phyloP scores from a whole-genome alignment of 441 rosid genomes.

The Gossypium trilobum region DNA sequence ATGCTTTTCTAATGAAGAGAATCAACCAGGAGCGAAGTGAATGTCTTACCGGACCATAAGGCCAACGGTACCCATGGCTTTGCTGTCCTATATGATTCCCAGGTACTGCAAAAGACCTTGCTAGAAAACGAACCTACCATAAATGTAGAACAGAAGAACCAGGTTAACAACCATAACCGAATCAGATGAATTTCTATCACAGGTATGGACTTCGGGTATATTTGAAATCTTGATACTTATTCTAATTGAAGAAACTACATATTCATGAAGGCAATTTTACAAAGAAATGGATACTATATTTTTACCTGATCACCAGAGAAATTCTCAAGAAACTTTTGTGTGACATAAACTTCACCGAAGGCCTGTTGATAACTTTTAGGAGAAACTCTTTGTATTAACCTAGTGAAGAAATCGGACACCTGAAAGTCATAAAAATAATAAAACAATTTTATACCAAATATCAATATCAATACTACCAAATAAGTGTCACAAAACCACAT shows the following conservation, averaged over 20 bases:
- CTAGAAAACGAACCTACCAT: constrained; percentile 78
- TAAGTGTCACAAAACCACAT: background rate
- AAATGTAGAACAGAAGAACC: constrained; percentile 2
- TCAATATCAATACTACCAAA: background rate
- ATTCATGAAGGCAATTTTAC: background rate
- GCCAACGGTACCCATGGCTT: constrained; percentile 95
- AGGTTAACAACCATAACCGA: background rate
- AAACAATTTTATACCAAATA: background rate
- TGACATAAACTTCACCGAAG: constrained; percentile 74
- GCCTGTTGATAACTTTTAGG: constrained; percentile 97
- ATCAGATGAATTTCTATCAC: background rate
- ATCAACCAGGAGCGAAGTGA: constrained; percentile 13
- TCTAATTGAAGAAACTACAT: background rate
- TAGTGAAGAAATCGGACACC: constrained; percentile 77
- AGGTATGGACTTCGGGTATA: background rate
- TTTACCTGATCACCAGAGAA: constrained; percentile 91
- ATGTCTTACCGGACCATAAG: constrained; percentile 86
- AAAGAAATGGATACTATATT: background rate
- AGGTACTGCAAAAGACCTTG: constrained; percentile 80
- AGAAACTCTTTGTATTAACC: constrained; percentile 82
- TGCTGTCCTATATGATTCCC: constrained; percentile 97
- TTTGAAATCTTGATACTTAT: background rate
- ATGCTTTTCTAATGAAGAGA: constrained; percentile 6
- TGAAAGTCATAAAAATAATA: constrained; percentile 26
- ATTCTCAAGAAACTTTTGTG: constrained; percentile 78